Evolutionary conservation across 495 filamentous ascomycete species (phyloP).

Genomic region (Aspergillus conjunctus): DNA sequence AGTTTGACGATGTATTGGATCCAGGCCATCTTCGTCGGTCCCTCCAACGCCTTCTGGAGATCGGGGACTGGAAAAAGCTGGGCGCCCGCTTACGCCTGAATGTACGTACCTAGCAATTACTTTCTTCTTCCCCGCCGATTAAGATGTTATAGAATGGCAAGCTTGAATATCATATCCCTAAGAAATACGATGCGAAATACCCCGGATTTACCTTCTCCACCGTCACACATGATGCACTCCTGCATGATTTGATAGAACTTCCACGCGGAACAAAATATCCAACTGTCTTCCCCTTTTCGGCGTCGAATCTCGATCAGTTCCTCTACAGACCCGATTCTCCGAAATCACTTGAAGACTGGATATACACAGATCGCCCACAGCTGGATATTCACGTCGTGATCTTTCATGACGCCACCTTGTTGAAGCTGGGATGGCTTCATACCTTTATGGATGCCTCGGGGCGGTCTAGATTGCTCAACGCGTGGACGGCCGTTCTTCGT

Average conservation of each 20-base stretch:
- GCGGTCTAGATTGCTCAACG: conserved; percentile 23
- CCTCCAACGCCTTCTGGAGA: too few species aligned
- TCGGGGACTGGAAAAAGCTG: too few species aligned
- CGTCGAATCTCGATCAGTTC: conserved; percentile 27
- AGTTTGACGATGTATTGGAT: too few species aligned
- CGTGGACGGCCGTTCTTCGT: conserved; percentile 27
- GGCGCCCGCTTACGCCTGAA: too few species aligned
- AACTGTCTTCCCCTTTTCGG: conserved; percentile 23
- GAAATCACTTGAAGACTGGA: conserved; percentile 37
- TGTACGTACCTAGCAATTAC: too few species aligned
- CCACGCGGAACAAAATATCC: conserved; percentile 36
- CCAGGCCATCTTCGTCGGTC: too few species aligned
- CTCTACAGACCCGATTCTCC: conserved; percentile 29
- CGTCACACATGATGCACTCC: conserved; percentile 27
- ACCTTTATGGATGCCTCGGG: conserved; percentile 50
- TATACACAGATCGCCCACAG: conserved; percentile 49
- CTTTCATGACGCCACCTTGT: conserved; percentile 51
- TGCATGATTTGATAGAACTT: conserved; percentile 31
- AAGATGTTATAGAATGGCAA: too few species aligned
- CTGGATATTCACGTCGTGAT: conserved; percentile 49
- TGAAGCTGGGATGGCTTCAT: conserved; percentile 48
- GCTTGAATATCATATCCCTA: conserved; percentile 49
- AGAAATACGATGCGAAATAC: conserved; percentile 33
- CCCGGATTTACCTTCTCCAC: conserved; percentile 39
- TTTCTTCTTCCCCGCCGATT: too few species aligned